Evolutionary conservation across 2,329 filamentous ascomycete genomes (phyloP), one percentile per base, ranked within the genome.

Genomic region (Sclerotinia minor): DNA sequence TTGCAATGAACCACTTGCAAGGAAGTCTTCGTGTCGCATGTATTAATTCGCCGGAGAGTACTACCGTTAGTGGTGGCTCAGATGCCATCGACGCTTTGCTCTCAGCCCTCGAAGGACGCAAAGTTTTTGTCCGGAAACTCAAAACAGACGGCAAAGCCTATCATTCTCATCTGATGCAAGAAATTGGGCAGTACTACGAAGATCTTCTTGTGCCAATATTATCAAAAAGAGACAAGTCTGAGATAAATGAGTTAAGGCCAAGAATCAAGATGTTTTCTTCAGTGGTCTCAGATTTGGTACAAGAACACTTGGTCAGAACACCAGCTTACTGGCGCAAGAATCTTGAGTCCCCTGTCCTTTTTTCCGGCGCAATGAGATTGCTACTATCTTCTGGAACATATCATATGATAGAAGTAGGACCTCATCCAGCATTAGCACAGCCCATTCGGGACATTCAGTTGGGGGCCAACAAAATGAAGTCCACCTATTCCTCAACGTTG

Each of bases 41-140:
- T n/a, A 69, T 72, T 32, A 77, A 76, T 60, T 71, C 69, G 32
- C 72, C 72, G 0, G 44, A 68, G 4, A 75, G 70, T 54, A 67
- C 72, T 3, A 76, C 75, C 5, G 8, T 76, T 5, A 72, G 71
- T 55, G 75, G 75, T 5, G 66, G 68, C 15, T 19, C 45, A 6
- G 26, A 59, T 9, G 67, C 65, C 17, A 67, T 70, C n/a, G 68
- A 71, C 11, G n/a, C 47, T 1, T 41, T 71, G 4, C 15, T 67
- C 11, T 17, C 35, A 0, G n/a, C 47, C 13, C 45, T 70, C 1
- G 32, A 59, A 1, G 73, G 74, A 2, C 52, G 72, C 2, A 54
- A 67, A 1, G 53, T 73, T 1, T 72, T 72, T 49, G 64, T 41
- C 6, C 68, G 70, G 44, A 69, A 65, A 44, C 65, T 71, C 8